phyloP scores from a whole-genome alignment of 2,329 filamentous ascomycete species.

The Aspergillus cejpii region DNA sequence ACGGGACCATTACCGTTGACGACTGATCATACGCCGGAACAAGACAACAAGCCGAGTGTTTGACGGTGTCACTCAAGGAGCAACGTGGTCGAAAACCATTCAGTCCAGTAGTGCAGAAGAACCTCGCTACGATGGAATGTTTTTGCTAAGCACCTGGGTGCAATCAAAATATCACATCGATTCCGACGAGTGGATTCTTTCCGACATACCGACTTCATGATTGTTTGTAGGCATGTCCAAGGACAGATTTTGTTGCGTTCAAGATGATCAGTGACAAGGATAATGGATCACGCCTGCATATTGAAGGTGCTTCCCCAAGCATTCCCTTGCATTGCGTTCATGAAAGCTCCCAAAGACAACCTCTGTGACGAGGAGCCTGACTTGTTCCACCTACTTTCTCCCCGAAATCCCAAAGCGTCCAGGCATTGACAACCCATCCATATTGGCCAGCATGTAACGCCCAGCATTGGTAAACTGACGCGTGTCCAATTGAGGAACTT shows the following conservation, averaged over 20 bases:
- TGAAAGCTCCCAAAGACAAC: slow-evolving; percentile 46
- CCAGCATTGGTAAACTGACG: slow-evolving; percentile 51
- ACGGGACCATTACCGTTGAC: slow-evolving; percentile 15
- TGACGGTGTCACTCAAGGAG: slow-evolving; percentile 21
- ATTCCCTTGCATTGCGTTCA: slow-evolving; percentile 16
- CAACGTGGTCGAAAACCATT: slow-evolving; percentile 32
- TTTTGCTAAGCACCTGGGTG: slow-evolving; percentile 23
- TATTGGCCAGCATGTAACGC: slow-evolving; percentile 56
- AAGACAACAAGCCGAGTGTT: slow-evolving; percentile 33
- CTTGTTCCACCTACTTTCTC: slow-evolving; percentile 49
- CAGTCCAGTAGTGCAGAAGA: slow-evolving; percentile 39
- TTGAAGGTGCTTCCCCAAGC: not conserved
- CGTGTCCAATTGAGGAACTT: slow-evolving; percentile 37
- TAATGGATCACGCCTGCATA: slow-evolving; percentile 12
- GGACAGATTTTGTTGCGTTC: slow-evolving; percentile 31
- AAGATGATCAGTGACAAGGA: slow-evolving; percentile 17
- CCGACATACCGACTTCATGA: slow-evolving; percentile 24
- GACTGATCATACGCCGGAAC: slow-evolving; percentile 30
- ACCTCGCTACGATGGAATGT: slow-evolving; percentile 50
- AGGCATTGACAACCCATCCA: slow-evolving; percentile 49
- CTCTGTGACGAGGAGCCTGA: slow-evolving; percentile 45
- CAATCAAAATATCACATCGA: slow-evolving; percentile 27
- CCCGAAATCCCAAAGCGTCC: slow-evolving; percentile 30
- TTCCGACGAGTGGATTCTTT: slow-evolving; percentile 54
- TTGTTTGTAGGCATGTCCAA: slow-evolving; percentile 42